Evolutionary conservation across 352 stramenopile genomes (phyloP).

Genomic region (Pythium sp.): DNA sequence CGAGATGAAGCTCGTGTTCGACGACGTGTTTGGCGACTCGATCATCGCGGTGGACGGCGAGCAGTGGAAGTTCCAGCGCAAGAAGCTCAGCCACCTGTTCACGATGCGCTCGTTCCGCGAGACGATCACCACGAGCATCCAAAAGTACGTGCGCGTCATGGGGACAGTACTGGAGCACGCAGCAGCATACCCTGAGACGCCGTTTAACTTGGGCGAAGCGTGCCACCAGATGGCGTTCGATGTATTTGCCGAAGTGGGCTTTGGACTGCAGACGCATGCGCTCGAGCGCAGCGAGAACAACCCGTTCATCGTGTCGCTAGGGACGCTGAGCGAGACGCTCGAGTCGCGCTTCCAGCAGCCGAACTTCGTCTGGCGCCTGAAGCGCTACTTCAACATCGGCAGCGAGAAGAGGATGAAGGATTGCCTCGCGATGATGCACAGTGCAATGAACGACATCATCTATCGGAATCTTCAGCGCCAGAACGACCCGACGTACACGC

Average conservation of each 20-base stretch:
- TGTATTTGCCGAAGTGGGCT: conserved; percentile 48
- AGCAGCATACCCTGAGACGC: not conserved
- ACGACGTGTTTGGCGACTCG: conserved; percentile 46
- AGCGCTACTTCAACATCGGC: conserved; percentile 35
- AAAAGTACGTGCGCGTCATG: conserved; percentile 37
- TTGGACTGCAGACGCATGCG: conserved; percentile 45
- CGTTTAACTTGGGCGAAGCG: conserved; percentile 21
- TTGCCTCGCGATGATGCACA: conserved; percentile 36
- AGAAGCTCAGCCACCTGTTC: conserved; percentile 81
- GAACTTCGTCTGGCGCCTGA: conserved; percentile 35
- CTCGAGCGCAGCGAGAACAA: conserved; percentile 37
- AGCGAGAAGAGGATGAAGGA: conserved; percentile 38
- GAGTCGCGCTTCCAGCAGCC: conserved; percentile 32
- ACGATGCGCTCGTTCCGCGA: conserved; percentile 42
- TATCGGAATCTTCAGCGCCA: conserved; percentile 37
- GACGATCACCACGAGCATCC: conserved; percentile 32
- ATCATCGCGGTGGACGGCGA: conserved; percentile 55
- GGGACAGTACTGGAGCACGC: conserved; percentile 21
- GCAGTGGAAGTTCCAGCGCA: conserved; percentile 52
- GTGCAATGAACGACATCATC: conserved; percentile 49
- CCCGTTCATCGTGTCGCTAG: conserved; percentile 30
- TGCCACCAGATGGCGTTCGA: conserved; percentile 53
- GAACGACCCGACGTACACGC: conserved; percentile 6
- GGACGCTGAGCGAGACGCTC: conserved; percentile 1
- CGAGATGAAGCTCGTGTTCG: conserved; percentile 36